phyloP scores from a whole-genome alignment of 495 filamentous ascomycete species.

The Lasiosphaeriaceae sp. region DNA sequence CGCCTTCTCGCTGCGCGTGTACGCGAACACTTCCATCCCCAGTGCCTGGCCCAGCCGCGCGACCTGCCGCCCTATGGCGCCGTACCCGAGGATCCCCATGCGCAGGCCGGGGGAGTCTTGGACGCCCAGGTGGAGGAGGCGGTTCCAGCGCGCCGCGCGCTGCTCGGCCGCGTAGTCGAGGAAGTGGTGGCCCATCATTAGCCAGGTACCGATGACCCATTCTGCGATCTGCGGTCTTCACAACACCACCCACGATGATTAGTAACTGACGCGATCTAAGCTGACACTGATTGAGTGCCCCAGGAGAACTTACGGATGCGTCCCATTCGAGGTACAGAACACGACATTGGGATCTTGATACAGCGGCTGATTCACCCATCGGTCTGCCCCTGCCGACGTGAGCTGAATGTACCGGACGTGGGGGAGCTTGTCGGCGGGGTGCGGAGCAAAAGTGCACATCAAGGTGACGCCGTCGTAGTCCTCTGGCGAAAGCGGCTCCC shows the following conservation, averaged over 20 bases:
- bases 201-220: slow-evolving; percentile 40
- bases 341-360: slow-evolving; percentile 26
- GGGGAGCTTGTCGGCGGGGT: slow-evolving; percentile 20
- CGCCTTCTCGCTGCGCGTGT: slow-evolving; percentile 61
- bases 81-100: slow-evolving; percentile 42
- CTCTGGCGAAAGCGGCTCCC: not conserved
- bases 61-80: slow-evolving; percentile 61
- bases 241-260: not conserved
- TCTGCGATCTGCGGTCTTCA: slow-evolving; percentile 41
- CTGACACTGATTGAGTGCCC: not conserved
- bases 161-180: slow-evolving; percentile 19
- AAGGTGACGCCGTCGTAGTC: slow-evolving; percentile 30
- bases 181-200: slow-evolving; percentile 31
- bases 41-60: slow-evolving; percentile 65
- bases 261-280: too few species aligned
- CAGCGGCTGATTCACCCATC: slow-evolving; percentile 23
- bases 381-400: slow-evolving; percentile 28
- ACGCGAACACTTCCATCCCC: slow-evolving; percentile 79
- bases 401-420: slow-evolving; percentile 33
- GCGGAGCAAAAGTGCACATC: slow-evolving; percentile 15
- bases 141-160: slow-evolving; percentile 3
- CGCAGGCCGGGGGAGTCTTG: slow-evolving; percentile 30
- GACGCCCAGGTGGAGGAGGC: slow-evolving; percentile 2
- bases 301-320: slow-evolving; percentile 15
- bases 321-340: slow-evolving; percentile 32